A percentile compares a stretch with the other conserved stretches of the same genome.
Conservation (phyloP, 352 stramenopile genomes). For the Pythium biforme region DNA sequence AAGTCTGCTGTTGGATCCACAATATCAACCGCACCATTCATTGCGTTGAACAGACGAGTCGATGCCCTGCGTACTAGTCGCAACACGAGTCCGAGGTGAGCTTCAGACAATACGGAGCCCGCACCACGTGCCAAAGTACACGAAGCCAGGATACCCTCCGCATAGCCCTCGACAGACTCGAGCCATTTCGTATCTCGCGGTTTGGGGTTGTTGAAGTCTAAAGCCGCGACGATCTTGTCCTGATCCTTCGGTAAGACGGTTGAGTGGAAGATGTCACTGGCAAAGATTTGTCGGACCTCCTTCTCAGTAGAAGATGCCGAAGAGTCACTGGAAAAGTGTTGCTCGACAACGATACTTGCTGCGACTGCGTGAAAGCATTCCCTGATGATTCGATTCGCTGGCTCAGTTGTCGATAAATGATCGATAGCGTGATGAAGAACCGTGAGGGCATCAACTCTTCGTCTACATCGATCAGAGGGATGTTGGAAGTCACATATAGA, state of each 20-base stretch:
- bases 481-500: conserved; percentile 41
- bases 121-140: not conserved
- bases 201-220: not conserved
- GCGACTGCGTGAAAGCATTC: conserved; percentile 9
- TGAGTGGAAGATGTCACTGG: conserved; percentile 9
- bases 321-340: not conserved
- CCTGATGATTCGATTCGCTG: not conserved
- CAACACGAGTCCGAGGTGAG: conserved; percentile 10
- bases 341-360: conserved; percentile 10
- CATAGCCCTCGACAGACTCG: not conserved
- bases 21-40: not conserved
- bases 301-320: not conserved
- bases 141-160: conserved; percentile 2
- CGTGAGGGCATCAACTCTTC: conserved; percentile 11
- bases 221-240: conserved; percentile 2
- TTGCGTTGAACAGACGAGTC: conserved; percentile 5
- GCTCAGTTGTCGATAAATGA: not conserved
- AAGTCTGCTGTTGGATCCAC: not conserved
- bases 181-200: not conserved
- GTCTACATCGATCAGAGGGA: not conserved
- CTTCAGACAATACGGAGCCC: not conserved
- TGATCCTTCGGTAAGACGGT: conserved; percentile 4
- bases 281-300: conserved; percentile 4
- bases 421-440: conserved; percentile 14
- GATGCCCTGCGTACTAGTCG: conserved; percentile 10